phyloP scores from a whole-genome alignment of 305 asterid genomes.

The Stenogyne calaminthoides region DNA sequence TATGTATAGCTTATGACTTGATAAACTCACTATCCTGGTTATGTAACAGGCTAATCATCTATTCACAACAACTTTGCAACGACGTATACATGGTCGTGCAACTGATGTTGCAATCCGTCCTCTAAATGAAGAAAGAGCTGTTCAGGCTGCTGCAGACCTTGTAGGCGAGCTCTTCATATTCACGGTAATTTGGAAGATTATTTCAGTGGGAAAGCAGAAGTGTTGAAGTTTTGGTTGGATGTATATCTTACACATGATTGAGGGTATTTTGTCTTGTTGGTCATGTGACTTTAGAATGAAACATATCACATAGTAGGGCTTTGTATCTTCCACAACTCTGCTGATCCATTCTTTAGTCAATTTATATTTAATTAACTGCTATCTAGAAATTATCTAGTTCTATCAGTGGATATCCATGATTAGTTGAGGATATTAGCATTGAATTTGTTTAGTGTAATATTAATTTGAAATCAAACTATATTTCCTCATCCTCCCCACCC shows the following conservation, averaged over 20 bases:
- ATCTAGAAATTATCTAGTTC: neutral
- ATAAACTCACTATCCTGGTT: slow-evolving; percentile 5
- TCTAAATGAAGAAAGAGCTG: slow-evolving; percentile 86
- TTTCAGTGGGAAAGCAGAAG: neutral
- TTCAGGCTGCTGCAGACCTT: slow-evolving; percentile 91
- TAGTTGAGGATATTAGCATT: neutral
- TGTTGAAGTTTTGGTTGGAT: neutral
- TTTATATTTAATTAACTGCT: neutral
- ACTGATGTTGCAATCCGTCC: slow-evolving; percentile 82
- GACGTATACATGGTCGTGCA: slow-evolving; percentile 78
- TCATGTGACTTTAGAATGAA: neutral
- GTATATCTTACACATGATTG: neutral
- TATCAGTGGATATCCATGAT: neutral
- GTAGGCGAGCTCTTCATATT: slow-evolving; percentile 81
- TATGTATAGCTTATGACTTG: slow-evolving; percentile 17
- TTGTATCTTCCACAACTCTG: neutral
- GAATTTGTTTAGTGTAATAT: neutral
- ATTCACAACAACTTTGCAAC: slow-evolving; percentile 67
- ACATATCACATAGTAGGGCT: neutral
- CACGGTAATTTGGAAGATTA: slow-evolving; percentile 42
- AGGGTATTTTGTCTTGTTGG: neutral
- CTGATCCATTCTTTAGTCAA: neutral
- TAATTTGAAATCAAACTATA: neutral
- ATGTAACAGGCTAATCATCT: slow-evolving; percentile 77
- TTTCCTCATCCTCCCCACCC: neutral